phyloP scores from a whole-genome alignment of 1,139 yeast species.

The Candida dubliniensis region DNA sequence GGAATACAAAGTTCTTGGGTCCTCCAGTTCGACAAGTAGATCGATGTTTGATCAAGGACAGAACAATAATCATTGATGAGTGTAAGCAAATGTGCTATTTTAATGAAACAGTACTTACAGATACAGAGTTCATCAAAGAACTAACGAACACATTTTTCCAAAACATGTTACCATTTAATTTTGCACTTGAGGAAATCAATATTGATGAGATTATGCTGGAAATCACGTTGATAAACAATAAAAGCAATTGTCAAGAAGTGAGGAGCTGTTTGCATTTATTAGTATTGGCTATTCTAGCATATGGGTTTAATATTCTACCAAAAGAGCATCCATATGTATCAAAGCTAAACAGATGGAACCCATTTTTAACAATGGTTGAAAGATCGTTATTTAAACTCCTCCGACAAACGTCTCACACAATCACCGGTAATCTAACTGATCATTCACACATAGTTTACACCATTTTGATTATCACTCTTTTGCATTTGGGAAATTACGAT shows the following conservation, averaged over 20 bases:
- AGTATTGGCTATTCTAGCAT: neutral
- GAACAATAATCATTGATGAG: too few species aligned
- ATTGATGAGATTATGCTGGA: neutral
- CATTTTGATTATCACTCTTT: neutral
- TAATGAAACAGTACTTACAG: too few species aligned
- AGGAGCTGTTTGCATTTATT: neutral
- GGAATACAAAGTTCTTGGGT: constrained; percentile 1
- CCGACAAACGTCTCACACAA: neutral
- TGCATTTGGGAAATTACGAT: neutral
- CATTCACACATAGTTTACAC: neutral
- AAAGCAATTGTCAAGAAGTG: neutral
- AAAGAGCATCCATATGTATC: neutral
- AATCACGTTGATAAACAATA: too few species aligned
- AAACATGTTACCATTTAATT: too few species aligned
- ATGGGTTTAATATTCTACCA: neutral
- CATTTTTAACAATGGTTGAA: neutral
- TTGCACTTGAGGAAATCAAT: neutral
- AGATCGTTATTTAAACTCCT: neutral
- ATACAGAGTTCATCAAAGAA: too few species aligned
- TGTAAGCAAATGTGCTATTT: too few species aligned
- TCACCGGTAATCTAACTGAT: neutral
- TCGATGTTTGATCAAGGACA: neutral
- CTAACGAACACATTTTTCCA: too few species aligned
- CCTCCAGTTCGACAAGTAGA: constrained; percentile 1
- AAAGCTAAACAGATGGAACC: neutral